Evolutionary conservation across 768 basidiomycete species (phyloP).

Genomic region (Tremella mesenterica): DNA sequence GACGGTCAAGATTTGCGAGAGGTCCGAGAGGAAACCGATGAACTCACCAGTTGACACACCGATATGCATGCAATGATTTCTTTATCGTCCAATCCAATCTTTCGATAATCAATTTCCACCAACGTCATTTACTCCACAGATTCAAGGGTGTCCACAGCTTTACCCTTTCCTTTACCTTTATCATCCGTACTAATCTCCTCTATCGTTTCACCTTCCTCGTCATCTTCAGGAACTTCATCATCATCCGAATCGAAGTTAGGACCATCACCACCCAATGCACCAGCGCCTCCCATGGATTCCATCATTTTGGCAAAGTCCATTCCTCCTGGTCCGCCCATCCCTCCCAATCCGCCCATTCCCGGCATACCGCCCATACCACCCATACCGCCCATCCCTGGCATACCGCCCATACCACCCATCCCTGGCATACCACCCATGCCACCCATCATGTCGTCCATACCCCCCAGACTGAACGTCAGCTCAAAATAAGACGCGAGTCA

Average conservation of each 20-base stretch:
- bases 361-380: conserved; percentile 25
- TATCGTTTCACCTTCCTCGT: conserved; percentile 25
- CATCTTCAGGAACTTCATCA: conserved; percentile 30
- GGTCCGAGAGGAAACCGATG: no score
- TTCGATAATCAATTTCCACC: conserved; percentile 26
- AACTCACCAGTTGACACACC: no score
- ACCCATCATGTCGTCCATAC: conserved; percentile 31
- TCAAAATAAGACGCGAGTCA: neutral
- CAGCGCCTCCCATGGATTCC: conserved; percentile 32
- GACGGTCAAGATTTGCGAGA: no score
- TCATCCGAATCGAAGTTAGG: conserved; percentile 16
- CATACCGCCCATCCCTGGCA: conserved; percentile 32
- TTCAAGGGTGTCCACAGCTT: conserved; percentile 10
- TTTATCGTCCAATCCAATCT: no score
- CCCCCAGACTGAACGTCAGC: conserved; percentile 17
- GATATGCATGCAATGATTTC: conserved; percentile 8
- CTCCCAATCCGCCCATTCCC: conserved; percentile 14
- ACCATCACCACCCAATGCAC: conserved; percentile 24
- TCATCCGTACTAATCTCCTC: conserved; percentile 22
- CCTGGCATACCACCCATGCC: conserved; percentile 39
- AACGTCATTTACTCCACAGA: conserved; percentile 8
- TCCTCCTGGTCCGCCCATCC: conserved; percentile 29
- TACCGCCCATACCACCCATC: conserved; percentile 27
- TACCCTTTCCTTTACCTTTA: conserved; percentile 27
- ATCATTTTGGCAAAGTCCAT: conserved; percentile 44